Base-by-base conservation (phyloP, 331 rosid genomes). In the Saraca asoca region DNA sequence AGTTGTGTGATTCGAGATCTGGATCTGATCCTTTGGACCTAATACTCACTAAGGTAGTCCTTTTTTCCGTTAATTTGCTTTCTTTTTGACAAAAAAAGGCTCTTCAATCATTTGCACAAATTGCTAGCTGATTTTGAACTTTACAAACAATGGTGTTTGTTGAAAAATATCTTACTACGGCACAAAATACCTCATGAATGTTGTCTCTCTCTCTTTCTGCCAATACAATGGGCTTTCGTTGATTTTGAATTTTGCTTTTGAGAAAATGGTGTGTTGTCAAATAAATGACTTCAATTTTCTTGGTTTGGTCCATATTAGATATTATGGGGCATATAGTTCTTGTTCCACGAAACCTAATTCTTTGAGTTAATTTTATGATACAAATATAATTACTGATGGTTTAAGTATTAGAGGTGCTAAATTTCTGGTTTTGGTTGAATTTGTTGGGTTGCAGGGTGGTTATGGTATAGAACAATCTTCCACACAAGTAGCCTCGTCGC, bases 401-500 rank as follows among this genome's bases (percentile, higher is more conserved):
- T 66, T 43, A 5, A 29, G 59, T 12, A 12, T 39, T 37, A 12
- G 56, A 34, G 0, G 49, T 65, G 11, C 10, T 9, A 12, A 39
- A 43, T 10, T 11, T 8, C 11, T 20, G 14, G 6, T 2, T 60
- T 14, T 45, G 7, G 50, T 48, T 75, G 38, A 66, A 38, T 24
- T 38, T 17, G 11, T 14, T 54, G 31, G 7, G 51, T 51, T 80
- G 50, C 82, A 92, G 98, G 80, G 78, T 82, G 87, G 87, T 68
- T 76, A 69, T 73, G 87, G 87, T 48, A 57, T 71, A 50, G 98
- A 87, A 69, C 89, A 82, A 52, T 71, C 66, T 31, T 71, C 79
- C 13, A 58, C 89, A 16, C 86, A 76, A 42, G 74, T 84, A 52
- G 85, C 76, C 29, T 82, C 95, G 85, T 68, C 98, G 85, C 95